These are phyloP conservation scores for Cryptosporidium muris DNA, from an alignment of 169 alveolate species.

Conservation along the genomic window DNA sequence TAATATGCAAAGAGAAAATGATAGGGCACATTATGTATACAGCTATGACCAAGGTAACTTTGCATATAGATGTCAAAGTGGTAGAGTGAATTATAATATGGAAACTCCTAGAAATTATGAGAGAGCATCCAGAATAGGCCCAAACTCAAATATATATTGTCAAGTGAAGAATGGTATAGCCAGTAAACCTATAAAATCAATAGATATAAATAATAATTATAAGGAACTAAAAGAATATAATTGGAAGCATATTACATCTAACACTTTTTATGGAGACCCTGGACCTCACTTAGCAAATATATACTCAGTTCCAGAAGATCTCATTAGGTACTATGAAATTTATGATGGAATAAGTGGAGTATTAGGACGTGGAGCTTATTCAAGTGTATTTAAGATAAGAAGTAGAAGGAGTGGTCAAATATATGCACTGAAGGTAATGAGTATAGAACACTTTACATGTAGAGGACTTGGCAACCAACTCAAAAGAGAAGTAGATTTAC, in stretches of 20 bases:
- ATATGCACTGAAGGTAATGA: conserved; percentile 65
- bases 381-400: conserved; percentile 64
- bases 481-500: conserved; percentile 57
- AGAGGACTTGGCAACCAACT: conserved; percentile 58
- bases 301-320: conserved; percentile 62
- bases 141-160: too few relatives aligned
- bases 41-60: too few relatives aligned
- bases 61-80: too few relatives aligned
- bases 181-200: too few relatives aligned
- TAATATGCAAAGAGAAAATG: too few relatives aligned
- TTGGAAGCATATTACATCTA: conserved; percentile 48
- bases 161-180: too few relatives aligned
- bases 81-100: too few relatives aligned
- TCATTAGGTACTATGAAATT: conserved; percentile 42
- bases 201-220: too few relatives aligned
- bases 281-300: conserved; percentile 61
- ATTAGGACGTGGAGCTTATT: conserved; percentile 66
- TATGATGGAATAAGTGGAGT: conserved; percentile 62
- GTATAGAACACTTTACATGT: conserved; percentile 68
- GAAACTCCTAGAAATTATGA: too few relatives aligned
- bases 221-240: background rate
- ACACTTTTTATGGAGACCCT: conserved; percentile 58
- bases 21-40: too few relatives aligned
- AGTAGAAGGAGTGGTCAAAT: conserved; percentile 57
- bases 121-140: too few relatives aligned